Evolutionary conservation across 2,329 filamentous ascomycete species (phyloP), one percentile per base, ranked within the genome.

Genomic region (Phaeoacremonium minimum): DNA sequence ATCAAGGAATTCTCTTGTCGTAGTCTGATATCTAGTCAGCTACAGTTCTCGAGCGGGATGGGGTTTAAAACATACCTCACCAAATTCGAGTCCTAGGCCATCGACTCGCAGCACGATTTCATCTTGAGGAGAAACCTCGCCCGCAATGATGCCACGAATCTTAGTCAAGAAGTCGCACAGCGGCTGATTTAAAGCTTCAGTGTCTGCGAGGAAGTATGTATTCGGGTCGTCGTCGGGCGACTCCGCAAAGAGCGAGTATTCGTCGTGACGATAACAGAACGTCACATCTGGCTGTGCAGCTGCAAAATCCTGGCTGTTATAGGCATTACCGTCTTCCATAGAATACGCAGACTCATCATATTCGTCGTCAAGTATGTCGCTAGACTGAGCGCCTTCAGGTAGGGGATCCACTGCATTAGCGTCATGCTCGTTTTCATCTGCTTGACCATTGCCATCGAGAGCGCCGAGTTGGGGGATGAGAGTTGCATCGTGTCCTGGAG

Each of bases 91-190:
- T 7, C 68, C 69, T 28, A 76, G 61, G 40, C 73, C 66, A 18
- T 75, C 69, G 32, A 75, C 55, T 40, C 71, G 67, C 28, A 75
- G 61, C n/a, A 67, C 59, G 29, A 76, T 52, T 38, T 75, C 71
- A 35, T 76, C 71, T 14, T 64, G 58, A 4, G 55, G 39, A 5
- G 56, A 52, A 4, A 75, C 50, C 35, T 75, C 73, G 28, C 64
- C 58, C 14, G 56, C 51, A 12, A 76, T 58, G 43, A 73, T 68
- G 6, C 54, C 50, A 18, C 71, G 67, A 18, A 76, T 56, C 5
- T 60, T 61, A 14, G 57, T 51, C 33, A 76, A 47, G 9, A 76
- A 56, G 7, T 58, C 54, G 14, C 67, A 64, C 33, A 76, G 60
- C 3, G 61, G 64, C 9, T 60, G 57, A 28, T 71, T 61, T 14